phyloP scores from a whole-genome alignment of 805 yeast genomes.

The Sungouiella thailandica region DNA sequence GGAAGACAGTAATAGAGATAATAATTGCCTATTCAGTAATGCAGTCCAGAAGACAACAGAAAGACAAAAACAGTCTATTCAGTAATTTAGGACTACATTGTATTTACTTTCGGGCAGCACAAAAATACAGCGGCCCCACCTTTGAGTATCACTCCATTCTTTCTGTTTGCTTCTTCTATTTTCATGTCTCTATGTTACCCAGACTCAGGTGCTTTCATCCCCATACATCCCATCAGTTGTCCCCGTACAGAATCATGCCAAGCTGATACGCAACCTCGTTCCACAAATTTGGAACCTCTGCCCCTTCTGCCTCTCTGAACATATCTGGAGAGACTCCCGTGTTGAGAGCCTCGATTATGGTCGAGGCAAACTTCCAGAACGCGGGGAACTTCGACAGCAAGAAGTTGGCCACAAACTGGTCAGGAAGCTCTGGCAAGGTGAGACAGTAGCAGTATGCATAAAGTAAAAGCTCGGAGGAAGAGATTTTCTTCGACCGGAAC shows the following conservation, averaged over 20 bases:
- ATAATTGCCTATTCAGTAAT: too few species aligned
- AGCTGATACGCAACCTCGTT: constrained; percentile 24
- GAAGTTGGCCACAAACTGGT: constrained; percentile 34
- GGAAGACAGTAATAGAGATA: too few species aligned
- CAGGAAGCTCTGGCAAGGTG: constrained; percentile 33
- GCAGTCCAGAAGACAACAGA: too few species aligned
- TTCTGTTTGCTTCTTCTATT: too few species aligned
- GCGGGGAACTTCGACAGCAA: constrained; percentile 27
- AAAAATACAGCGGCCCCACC: too few species aligned
- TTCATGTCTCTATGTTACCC: not conserved
- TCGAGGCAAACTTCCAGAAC: constrained; percentile 14
- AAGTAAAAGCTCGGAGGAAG: constrained; percentile 35
- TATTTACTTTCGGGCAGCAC: too few species aligned
- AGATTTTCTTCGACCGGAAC: constrained; percentile 12
- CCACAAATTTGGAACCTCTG: constrained; percentile 30
- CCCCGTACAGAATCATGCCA: not conserved
- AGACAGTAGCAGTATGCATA: constrained; percentile 33
- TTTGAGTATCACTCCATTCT: too few species aligned
- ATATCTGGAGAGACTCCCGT: constrained; percentile 4
- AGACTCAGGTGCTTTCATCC: not conserved
- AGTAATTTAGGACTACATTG: too few species aligned
- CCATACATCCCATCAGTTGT: too few species aligned
- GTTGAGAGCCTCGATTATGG: constrained; percentile 12
- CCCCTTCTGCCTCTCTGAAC: constrained; percentile 21
- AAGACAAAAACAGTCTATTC: too few species aligned